These are phyloP conservation scores for Artemisia annua DNA, from an alignment of 129 eudicot species.

Conservation along the genomic window DNA sequence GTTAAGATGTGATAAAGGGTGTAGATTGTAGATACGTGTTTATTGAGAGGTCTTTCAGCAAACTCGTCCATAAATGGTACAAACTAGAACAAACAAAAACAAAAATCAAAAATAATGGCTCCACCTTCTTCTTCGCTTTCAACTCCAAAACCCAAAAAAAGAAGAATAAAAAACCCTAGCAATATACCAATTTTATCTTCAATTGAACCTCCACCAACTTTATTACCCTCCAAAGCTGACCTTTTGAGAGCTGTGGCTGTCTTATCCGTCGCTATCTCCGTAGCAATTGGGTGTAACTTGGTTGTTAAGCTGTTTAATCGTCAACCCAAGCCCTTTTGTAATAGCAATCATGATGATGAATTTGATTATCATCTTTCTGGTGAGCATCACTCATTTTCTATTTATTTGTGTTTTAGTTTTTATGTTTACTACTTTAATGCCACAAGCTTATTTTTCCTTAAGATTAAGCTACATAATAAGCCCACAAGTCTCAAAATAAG, in stretches of 20 bases:
- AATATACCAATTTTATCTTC: constrained; percentile 18
- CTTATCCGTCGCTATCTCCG: constrained; percentile 58
- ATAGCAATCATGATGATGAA: constrained; percentile 34
- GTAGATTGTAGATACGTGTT: no score
- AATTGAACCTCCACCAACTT: constrained; percentile 45
- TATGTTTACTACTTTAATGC: no score
- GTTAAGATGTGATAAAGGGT: no score
- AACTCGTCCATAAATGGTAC: no score
- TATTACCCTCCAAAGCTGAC: constrained; percentile 66
- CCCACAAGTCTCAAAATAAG: no score
- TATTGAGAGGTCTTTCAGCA: no score
- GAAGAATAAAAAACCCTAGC: constrained; percentile 33
- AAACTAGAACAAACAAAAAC: neutral
- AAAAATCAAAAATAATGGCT: constrained; percentile 26
- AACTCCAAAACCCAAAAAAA: constrained; percentile 22
- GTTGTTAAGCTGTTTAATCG: constrained; percentile 28
- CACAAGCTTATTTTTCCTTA: no score
- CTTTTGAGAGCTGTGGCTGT: constrained; percentile 54
- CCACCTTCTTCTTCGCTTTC: constrained; percentile 27
- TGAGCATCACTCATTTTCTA: constrained; percentile 16
- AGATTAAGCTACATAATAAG: no score
- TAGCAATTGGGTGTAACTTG: constrained; percentile 52
- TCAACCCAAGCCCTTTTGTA: constrained; percentile 62
- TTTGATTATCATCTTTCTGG: constrained; percentile 33
- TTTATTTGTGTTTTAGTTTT: no score